Percentiles rank a stretch among this genome's conserved stretches.
phyloP scores from a whole-genome alignment of 805 yeast genomes.

The Starmerella powellii region DNA sequence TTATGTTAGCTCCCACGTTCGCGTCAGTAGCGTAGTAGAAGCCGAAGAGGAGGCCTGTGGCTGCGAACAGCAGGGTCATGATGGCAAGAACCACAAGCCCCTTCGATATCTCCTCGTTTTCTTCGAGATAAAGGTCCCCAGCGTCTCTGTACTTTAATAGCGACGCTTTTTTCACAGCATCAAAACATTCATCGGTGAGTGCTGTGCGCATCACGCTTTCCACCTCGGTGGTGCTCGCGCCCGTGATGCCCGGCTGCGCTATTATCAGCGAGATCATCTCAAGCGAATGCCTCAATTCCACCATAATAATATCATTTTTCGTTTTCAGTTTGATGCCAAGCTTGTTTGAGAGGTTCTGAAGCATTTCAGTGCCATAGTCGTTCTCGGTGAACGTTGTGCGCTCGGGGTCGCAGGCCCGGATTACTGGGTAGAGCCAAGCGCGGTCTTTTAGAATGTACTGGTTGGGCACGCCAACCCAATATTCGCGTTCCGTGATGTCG shows the following conservation, averaged over 20 bases:
- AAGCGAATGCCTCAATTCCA: slow-evolving; percentile 12
- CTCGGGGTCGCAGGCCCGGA: slow-evolving; percentile 19
- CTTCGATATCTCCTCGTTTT: slow-evolving; percentile 5
- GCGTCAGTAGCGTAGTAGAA: slow-evolving; percentile 4
- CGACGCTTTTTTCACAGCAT: not conserved
- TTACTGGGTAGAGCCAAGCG: slow-evolving; percentile 18
- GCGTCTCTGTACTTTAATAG: not conserved
- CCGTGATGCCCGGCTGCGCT: slow-evolving; percentile 7
- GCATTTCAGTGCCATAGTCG: slow-evolving; percentile 9
- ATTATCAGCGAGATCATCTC: slow-evolving; percentile 7
- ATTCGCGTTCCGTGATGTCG: slow-evolving; percentile 1
- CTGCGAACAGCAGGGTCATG: slow-evolving; percentile 16
- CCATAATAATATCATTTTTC: slow-evolving; percentile 2
- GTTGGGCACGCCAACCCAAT: slow-evolving; percentile 16
- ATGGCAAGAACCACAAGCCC: slow-evolving; percentile 16
- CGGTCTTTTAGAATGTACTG: slow-evolving; percentile 16
- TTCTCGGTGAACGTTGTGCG: slow-evolving; percentile 4
- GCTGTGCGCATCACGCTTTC: slow-evolving; percentile 4
- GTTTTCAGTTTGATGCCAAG: slow-evolving; percentile 6
- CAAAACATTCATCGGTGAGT: slow-evolving; percentile 9
- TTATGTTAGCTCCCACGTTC: too few relatives aligned
- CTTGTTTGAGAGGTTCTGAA: slow-evolving; percentile 8
- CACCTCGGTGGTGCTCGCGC: slow-evolving; percentile 5
- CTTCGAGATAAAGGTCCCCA: not conserved
- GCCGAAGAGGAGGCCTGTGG: slow-evolving; percentile 21